A percentile compares a stretch with the other conserved stretches of the same genome.
Evolutionary conservation across 73 alveolate species (phyloP).

Genomic region (Diophrys sp.): DNA sequence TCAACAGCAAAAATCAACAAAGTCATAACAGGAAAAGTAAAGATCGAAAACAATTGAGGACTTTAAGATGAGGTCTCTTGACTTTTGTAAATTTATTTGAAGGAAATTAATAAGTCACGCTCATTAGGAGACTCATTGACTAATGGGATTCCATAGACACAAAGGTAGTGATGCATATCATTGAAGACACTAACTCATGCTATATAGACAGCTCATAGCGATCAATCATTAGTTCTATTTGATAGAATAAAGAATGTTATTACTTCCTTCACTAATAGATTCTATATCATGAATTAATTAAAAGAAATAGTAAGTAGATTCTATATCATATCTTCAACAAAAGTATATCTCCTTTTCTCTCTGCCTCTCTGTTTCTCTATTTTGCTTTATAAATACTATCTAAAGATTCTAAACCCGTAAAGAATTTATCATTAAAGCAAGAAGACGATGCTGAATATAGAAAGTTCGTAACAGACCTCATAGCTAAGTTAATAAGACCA

Average conservation of each 20-base stretch:
- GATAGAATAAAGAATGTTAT: slow-evolving; percentile 7
- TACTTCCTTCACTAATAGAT: slow-evolving; percentile 6
- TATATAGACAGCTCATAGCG: slow-evolving; percentile 9
- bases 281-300: too few species aligned
- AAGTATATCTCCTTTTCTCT: too few species aligned
- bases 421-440: not conserved
- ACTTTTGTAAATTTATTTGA: slow-evolving; percentile 10
- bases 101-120: slow-evolving; percentile 5
- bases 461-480: slow-evolving; percentile 21
- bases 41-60: slow-evolving; percentile 13
- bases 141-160: too few species aligned
- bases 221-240: not conserved
- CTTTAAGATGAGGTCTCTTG: slow-evolving; percentile 16
- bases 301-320: too few species aligned
- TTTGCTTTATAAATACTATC: too few species aligned
- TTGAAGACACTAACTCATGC: slow-evolving; percentile 12
- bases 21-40: not conserved
- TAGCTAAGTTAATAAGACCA: slow-evolving; percentile 15
- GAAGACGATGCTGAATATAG: not conserved
- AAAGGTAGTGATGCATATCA: not conserved
- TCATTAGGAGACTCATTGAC: too few species aligned
- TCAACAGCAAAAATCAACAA: not conserved
- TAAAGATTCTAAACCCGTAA: not conserved
- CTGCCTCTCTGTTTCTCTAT: too few species aligned
- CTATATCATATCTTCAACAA: too few species aligned